Percentiles rank a stretch among this genome's conserved stretches.
Conservation (phyloP, 805 yeast species). For the Maudiozyma bulderi region DNA sequence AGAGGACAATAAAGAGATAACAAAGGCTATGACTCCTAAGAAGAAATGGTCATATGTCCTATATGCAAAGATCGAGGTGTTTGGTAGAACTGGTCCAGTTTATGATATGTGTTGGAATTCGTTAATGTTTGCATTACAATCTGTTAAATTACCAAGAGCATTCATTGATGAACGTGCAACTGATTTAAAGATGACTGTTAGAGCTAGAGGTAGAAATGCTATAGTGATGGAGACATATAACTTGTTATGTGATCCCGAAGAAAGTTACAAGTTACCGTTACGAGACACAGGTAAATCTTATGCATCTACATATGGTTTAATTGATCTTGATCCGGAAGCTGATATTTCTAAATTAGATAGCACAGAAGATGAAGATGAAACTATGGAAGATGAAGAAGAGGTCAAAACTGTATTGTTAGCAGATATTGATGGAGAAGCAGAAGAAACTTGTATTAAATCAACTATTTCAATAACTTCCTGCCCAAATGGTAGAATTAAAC, state of each 20-base stretch:
- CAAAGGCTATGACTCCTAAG: constrained; percentile 24
- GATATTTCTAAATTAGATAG: constrained; percentile 19
- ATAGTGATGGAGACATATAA: constrained; percentile 39
- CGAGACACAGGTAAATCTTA: constrained; percentile 32
- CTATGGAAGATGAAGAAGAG: constrained; percentile 26
- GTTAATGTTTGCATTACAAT: constrained; percentile 49
- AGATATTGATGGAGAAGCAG: constrained; percentile 80
- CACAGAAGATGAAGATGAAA: constrained; percentile 18
- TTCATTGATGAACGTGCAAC: constrained; percentile 55
- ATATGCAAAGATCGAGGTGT: constrained; percentile 65
- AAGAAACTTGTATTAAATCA: constrained; percentile 51
- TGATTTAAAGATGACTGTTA: constrained; percentile 42
- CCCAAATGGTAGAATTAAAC: constrained; percentile 29
- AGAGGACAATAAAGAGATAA: constrained; percentile 20
- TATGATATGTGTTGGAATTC: constrained; percentile 70
- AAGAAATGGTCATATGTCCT: constrained; percentile 48
- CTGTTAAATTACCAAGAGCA: constrained; percentile 55
- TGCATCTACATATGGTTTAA: constrained; percentile 51
- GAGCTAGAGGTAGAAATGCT: constrained; percentile 43
- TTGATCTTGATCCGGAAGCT: constrained; percentile 34
- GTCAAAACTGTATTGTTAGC: constrained; percentile 41
- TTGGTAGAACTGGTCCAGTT: constrained; percentile 73
- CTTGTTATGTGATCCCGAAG: constrained; percentile 46
- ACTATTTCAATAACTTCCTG: constrained; percentile 36
- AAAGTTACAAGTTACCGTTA: constrained; percentile 32